A percentile compares a stretch with the other conserved stretches of the same genome.
phyloP scores from a whole-genome alignment of 768 basidiomycete species.

The Tylopilus intermedius region DNA sequence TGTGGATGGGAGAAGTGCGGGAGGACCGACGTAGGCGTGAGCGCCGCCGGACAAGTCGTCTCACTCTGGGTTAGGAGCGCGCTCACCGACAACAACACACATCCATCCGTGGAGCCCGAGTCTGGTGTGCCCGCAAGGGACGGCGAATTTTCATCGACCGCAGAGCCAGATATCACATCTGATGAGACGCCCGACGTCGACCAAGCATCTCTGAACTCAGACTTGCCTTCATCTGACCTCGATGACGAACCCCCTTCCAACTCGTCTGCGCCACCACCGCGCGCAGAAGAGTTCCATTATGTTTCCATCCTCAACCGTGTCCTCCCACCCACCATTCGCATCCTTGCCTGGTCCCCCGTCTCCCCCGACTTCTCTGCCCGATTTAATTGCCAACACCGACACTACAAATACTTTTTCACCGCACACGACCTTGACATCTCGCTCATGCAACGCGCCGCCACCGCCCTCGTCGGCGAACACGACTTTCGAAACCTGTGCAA shows the following conservation, averaged over 20 bases:
- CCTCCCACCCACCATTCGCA: slow-evolving; percentile 83
- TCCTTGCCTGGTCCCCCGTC: slow-evolving; percentile 94
- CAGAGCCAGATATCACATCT: neutral
- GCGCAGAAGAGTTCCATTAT: slow-evolving; percentile 64
- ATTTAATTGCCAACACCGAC: slow-evolving; percentile 78
- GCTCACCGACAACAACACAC: slow-evolving; percentile 25
- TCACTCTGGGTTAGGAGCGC: slow-evolving; percentile 86
- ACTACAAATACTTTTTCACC: slow-evolving; percentile 98
- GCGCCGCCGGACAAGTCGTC: slow-evolving; percentile 89
- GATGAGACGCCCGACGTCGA: slow-evolving; percentile 4
- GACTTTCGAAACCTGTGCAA: slow-evolving; percentile 97
- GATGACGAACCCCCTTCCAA: slow-evolving; percentile 37
- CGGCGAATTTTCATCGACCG: neutral
- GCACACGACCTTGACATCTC: slow-evolving; percentile 59
- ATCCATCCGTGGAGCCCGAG: neutral
- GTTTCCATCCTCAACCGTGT: slow-evolving; percentile 77
- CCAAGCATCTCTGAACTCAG: neutral
- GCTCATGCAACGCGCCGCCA: slow-evolving; percentile 72
- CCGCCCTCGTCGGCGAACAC: slow-evolving; percentile 75
- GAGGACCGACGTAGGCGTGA: slow-evolving; percentile 92
- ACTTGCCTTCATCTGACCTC: slow-evolving; percentile 30
- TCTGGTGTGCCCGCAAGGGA: slow-evolving; percentile 9
- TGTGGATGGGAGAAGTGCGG: slow-evolving; percentile 92
- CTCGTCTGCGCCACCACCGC: slow-evolving; percentile 22
- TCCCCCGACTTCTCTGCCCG: slow-evolving; percentile 76